phyloP scores from a whole-genome alignment of 768 basidiomycete species.

The Leccinum incarnatum region DNA sequence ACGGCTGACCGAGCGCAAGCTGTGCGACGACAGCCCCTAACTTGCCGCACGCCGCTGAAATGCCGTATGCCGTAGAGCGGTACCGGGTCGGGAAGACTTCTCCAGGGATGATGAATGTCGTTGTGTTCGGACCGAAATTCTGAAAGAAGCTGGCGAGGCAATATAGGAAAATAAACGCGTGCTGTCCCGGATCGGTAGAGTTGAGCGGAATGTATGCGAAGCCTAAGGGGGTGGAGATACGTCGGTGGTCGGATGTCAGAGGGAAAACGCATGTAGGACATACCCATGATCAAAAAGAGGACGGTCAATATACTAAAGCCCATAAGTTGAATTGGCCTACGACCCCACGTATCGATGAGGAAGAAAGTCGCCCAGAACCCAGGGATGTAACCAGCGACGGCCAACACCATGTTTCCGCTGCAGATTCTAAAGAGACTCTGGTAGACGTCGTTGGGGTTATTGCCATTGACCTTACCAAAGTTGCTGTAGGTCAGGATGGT shows the following conservation, averaged over 20 bases:
- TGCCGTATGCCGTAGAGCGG: conserved; percentile 71
- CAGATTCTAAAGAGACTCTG: conserved; percentile 26
- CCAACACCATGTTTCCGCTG: conserved; percentile 17
- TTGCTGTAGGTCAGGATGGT: conserved; percentile 74
- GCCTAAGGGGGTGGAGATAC: background rate
- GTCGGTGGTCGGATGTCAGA: background rate
- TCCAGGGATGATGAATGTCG: conserved; percentile 74
- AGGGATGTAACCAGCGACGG: conserved; percentile 20
- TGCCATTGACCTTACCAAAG: conserved; percentile 45
- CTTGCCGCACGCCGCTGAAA: conserved; percentile 73
- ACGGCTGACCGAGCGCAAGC: conserved; percentile 66
- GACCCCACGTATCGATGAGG: conserved; percentile 67
- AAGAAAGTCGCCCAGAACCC: conserved; percentile 68
- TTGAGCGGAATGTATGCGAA: conserved; percentile 2
- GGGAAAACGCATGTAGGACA: conserved; percentile 12
- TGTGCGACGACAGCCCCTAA: conserved; percentile 75
- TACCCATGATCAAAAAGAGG: conserved; percentile 69
- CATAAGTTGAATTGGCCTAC: conserved; percentile 73
- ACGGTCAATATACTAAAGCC: conserved; percentile 66
- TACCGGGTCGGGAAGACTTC: conserved; percentile 79
- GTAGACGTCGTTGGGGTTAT: conserved; percentile 14
- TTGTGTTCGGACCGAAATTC: conserved; percentile 39
- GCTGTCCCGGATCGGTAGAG: conserved; percentile 54
- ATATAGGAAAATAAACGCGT: conserved; percentile 42
- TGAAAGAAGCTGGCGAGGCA: conserved; percentile 19